Evolutionary conservation across 768 basidiomycete genomes (phyloP).

Genomic region (Leccinellum albellum): DNA sequence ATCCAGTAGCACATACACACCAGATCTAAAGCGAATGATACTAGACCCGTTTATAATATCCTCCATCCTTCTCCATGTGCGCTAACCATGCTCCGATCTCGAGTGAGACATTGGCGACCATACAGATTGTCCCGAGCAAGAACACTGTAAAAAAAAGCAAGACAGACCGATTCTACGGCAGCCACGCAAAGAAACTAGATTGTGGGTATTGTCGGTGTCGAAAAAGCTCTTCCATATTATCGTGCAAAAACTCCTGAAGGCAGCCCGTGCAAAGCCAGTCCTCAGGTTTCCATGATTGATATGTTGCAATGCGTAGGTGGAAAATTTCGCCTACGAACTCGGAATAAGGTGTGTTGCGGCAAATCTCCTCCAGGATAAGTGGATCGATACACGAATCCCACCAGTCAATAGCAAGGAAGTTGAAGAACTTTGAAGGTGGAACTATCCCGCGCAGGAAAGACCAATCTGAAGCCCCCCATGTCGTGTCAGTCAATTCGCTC

Average conservation of each 20-base stretch:
- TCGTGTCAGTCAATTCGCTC: background rate
- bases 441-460: slow-evolving; percentile 10
- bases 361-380: slow-evolving; percentile 2
- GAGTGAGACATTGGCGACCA: background rate
- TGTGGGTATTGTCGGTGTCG: background rate
- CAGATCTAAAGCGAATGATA: no score
- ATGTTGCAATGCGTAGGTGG: background rate
- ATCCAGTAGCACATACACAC: background rate
- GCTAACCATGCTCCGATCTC: background rate
- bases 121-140: background rate
- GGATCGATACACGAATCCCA: slow-evolving; percentile 7
- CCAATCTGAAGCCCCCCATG: slow-evolving; percentile 7
- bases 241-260: slow-evolving; percentile 3
- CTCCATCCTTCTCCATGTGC: no score
- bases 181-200: background rate
- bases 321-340: slow-evolving; percentile 4
- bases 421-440: slow-evolving; percentile 12
- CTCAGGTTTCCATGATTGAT: slow-evolving; percentile 1
- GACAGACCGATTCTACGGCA: background rate
- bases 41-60: no score
- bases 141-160: background rate
- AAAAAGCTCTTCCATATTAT: slow-evolving; percentile 8
- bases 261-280: slow-evolving; percentile 13
- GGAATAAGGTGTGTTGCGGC: slow-evolving; percentile 4
- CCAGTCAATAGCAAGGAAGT: slow-evolving; percentile 11